Evolutionary conservation across 176 grass and related monocot species (phyloP).

Genomic region (Zea luxurians): DNA sequence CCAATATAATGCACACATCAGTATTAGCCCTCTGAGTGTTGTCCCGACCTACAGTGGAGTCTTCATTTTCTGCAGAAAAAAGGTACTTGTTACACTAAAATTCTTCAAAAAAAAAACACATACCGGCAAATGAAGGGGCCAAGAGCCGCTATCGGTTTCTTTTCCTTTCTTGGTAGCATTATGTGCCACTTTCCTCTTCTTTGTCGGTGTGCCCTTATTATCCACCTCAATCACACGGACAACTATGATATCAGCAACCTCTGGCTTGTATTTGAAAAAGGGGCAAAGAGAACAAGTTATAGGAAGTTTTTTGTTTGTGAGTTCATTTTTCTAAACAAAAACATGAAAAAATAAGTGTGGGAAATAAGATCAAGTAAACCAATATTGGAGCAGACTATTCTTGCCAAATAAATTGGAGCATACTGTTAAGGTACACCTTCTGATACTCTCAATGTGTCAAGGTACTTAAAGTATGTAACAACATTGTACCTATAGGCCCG

Average conservation of each 20-base stretch:
- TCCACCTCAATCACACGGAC: background rate
- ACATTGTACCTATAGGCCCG: conserved; percentile 67
- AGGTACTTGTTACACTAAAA: background rate
- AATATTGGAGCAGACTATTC: too few species aligned
- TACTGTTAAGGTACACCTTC: conserved; percentile 77
- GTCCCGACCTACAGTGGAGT: conserved; percentile 36
- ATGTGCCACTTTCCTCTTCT: conserved; percentile 58
- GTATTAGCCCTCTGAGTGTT: conserved; percentile 27
- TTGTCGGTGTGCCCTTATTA: conserved; percentile 47
- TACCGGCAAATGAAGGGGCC: conserved; percentile 14
- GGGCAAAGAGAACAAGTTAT: too few species aligned
- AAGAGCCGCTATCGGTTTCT: conserved; percentile 50
- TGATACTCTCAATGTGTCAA: conserved; percentile 89
- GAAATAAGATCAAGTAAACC: too few species aligned
- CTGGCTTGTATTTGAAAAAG: too few species aligned
- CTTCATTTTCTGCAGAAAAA: conserved; percentile 46
- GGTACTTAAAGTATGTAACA: conserved; percentile 85
- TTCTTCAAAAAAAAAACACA: conserved; percentile 10
- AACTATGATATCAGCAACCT: too few species aligned
- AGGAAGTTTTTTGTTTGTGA: background rate
- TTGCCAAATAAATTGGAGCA: too few species aligned
- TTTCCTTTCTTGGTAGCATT: conserved; percentile 51
- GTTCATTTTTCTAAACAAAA: too few species aligned
- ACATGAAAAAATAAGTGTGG: too few species aligned
- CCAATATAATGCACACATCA: conserved; percentile 45